Evolutionary conservation across 495 filamentous ascomycete species (phyloP).

Genomic region (Poronia punctata): DNA sequence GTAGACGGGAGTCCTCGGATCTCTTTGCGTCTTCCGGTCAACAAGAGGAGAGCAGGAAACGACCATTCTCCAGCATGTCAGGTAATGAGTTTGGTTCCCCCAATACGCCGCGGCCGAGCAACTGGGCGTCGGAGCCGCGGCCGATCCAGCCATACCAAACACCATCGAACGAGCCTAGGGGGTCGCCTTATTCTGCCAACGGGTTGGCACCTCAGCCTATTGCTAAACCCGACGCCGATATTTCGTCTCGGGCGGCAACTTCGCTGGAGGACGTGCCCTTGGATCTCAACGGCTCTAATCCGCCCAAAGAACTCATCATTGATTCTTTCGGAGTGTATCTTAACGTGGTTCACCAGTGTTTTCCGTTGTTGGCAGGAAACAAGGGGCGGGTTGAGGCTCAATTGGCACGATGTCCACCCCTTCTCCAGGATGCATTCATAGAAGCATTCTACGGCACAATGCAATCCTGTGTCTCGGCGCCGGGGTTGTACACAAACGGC

Average conservation of each 20-base stretch:
- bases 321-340: conserved; percentile 57
- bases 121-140: conserved; percentile 32
- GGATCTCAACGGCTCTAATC: conserved; percentile 22
- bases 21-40: conserved; percentile 27
- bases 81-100: conserved; percentile 30
- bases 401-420: conserved; percentile 51
- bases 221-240: conserved; percentile 18
- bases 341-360: conserved; percentile 60
- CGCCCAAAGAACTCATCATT: conserved; percentile 35
- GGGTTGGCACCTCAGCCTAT: conserved; percentile 34
- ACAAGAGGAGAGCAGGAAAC: conserved; percentile 33
- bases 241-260: conserved; percentile 24
- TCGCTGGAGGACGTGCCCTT: conserved; percentile 23
- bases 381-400: conserved; percentile 55
- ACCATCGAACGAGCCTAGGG: conserved; percentile 17
- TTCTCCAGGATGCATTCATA: conserved; percentile 64
- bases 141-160: conserved; percentile 34
- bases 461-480: conserved; percentile 46
- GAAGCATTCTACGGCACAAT: conserved; percentile 58
- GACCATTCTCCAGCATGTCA: conserved; percentile 42
- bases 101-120: conserved; percentile 21
- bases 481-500: conserved; percentile 28
- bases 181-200: conserved; percentile 31
- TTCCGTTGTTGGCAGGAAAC: conserved; percentile 65
- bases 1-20: conserved; percentile 31